phyloP scores from a whole-genome alignment of 2,329 filamentous ascomycete genomes.

The Cercospora zeina region DNA sequence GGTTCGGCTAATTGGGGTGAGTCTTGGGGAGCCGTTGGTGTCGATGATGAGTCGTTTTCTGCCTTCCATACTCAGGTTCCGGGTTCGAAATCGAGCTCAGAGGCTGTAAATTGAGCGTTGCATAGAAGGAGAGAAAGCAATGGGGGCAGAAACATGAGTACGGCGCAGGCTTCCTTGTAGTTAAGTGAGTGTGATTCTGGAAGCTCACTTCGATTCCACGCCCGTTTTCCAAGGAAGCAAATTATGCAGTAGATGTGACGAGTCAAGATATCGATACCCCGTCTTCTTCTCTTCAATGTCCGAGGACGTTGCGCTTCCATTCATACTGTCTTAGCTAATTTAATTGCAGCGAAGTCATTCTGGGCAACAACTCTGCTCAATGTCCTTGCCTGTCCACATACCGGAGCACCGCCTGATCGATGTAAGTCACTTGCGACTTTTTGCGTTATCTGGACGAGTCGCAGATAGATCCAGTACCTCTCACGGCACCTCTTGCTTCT shows the following conservation, averaged over 20 bases:
- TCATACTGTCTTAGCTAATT: not conserved
- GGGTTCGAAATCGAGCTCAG: not conserved
- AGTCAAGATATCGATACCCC: not conserved
- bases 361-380: not conserved
- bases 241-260: not conserved
- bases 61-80: not conserved
- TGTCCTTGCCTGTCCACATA: not conserved
- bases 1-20: not conserved
- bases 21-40: not conserved
- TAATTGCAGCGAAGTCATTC: not conserved
- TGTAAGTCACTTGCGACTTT: too few species aligned
- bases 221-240: not conserved
- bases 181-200: not conserved
- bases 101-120: not conserved
- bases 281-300: not conserved
- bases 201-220: not conserved
- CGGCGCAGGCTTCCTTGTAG: not conserved
- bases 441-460: too few species aligned
- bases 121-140: not conserved
- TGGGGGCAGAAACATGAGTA: not conserved
- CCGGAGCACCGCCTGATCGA: too few species aligned
- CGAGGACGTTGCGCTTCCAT: not conserved
- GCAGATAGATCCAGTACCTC: too few species aligned
- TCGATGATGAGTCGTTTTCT: not conserved
- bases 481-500: too few species aligned